Conservation (phyloP, 2,329 filamentous ascomycete species). For the Pezicula rhizophila region DNA sequence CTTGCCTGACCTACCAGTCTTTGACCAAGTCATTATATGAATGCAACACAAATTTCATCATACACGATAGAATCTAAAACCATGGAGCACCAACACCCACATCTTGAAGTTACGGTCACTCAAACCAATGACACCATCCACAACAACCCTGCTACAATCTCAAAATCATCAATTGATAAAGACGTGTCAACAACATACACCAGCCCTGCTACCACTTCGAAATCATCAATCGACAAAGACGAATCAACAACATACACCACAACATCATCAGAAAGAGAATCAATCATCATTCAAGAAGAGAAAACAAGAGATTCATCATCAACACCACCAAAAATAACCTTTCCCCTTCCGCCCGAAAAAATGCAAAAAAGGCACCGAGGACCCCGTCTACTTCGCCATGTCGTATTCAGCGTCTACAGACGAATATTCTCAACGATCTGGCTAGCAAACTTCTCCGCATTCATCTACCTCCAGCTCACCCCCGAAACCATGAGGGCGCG, state of each 20-base stretch:
- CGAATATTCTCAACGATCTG: background rate
- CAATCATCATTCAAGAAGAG: background rate
- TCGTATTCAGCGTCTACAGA: background rate
- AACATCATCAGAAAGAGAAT: background rate
- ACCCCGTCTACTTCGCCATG: background rate
- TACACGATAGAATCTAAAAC: too few relatives aligned
- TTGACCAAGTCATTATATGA: too few relatives aligned
- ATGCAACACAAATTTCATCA: too few relatives aligned
- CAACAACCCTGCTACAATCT: background rate
- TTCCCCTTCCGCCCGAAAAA: background rate
- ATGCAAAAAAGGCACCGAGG: background rate
- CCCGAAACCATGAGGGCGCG: background rate
- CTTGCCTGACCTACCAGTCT: too few relatives aligned
- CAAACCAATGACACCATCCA: too few relatives aligned
- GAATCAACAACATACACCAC: background rate
- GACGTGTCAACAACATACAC: background rate
- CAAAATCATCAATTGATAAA: too few relatives aligned
- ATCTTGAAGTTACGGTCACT: too few relatives aligned
- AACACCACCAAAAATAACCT: background rate
- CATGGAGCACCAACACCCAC: too few relatives aligned
- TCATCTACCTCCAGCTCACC: background rate
- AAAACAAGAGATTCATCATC: background rate
- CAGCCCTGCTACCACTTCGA: background rate
- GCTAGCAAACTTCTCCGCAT: background rate
- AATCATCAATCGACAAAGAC: background rate